Base-by-base conservation (phyloP, 2,329 filamentous ascomycete species). In the Botrytis sinoallii region DNA sequence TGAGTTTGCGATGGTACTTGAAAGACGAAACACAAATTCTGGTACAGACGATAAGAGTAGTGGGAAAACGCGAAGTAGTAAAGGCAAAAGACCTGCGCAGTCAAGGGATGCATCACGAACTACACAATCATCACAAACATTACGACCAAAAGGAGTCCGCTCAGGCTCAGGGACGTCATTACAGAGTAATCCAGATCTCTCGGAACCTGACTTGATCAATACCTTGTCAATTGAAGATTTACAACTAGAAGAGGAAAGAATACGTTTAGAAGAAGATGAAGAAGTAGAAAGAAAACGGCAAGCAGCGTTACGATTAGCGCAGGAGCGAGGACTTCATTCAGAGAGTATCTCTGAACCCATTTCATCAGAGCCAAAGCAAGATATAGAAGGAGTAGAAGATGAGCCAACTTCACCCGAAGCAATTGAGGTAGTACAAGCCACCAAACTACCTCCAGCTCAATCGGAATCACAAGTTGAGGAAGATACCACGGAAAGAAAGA, bases 1-100 rank as follows among this genome's bases (percentile, higher is more conserved):
- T 80, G 95, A 98, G 80, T 97, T 98, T 78, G 93, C 94, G 4
- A 91, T 97, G 81, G 90, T 91, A 4, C 86, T 98, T 75, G 91
- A 94, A 75, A 89, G 92, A 70, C 89, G 92, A 77, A 88, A 87
- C n/a, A 89, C 87, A 1, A 84, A 84, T 5, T 81, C 85, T 44
- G 84, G 84, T 60, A 84, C 85, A 25, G 94, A 96, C 73, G 92
- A 94, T 79, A 87, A 88, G 64, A 91, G 91, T 77, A 94, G 92
- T 78, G 89, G 87, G 64, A 92, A 88, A 76, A 90, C 88, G 35
- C 83, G 84, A 75, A 88, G 86, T 75, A 90, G 87, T 77, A 90
- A 90, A 76, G 88, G 88, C 0, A 90, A 90, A 79, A 83, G 85
- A 61, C 85, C 78, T 18, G 74, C 76, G 14, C 75, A 72, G 32